A percentile compares a stretch with the other conserved stretches of the same genome.
These are phyloP conservation scores for Aureobasidium sp. DNA, from an alignment of 2,329 filamentous ascomycete species.

Conservation along the genomic window DNA sequence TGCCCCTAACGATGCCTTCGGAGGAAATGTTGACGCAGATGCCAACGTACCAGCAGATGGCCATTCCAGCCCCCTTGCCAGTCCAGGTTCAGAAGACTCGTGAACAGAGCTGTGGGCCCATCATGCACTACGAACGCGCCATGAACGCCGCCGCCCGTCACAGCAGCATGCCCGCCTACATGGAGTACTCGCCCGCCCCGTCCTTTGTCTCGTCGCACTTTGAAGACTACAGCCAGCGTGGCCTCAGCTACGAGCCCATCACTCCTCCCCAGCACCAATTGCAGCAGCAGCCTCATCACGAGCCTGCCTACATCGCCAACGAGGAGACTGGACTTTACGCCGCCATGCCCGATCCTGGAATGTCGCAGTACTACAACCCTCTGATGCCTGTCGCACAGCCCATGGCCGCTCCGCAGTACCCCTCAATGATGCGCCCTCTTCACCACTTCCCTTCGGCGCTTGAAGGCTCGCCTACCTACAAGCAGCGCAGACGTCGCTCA, in stretches of 20 bases:
- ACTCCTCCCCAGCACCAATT: conserved; percentile 91
- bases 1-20: conserved; percentile 48
- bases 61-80: conserved; percentile 67
- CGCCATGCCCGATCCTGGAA: conserved; percentile 80
- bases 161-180: conserved; percentile 96
- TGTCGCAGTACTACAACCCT: conserved; percentile 69
- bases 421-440: conserved; percentile 57
- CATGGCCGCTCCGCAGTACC: conserved; percentile 68
- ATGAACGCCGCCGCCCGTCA: conserved; percentile 65
- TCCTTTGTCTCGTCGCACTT: conserved; percentile 98
- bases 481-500: conserved; percentile 88
- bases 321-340: conserved; percentile 96
- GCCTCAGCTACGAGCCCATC: conserved; percentile 91
- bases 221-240: conserved; percentile 94
- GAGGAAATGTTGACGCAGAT: conserved; percentile 51
- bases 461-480: conserved; percentile 97
- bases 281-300: conserved; percentile 45
- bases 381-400: conserved; percentile 89
- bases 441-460: conserved; percentile 78
- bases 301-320: conserved; percentile 95
- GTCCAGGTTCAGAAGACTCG: conserved; percentile 70
- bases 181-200: conserved; percentile 96
- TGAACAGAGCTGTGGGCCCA: conserved; percentile 69
- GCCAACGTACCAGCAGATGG: conserved; percentile 66
- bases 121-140: conserved; percentile 80